A percentile compares a stretch with the other conserved stretches of the same genome.
Conservation (phyloP, 768 basidiomycete genomes). For the Rossbeevera mucosa region DNA sequence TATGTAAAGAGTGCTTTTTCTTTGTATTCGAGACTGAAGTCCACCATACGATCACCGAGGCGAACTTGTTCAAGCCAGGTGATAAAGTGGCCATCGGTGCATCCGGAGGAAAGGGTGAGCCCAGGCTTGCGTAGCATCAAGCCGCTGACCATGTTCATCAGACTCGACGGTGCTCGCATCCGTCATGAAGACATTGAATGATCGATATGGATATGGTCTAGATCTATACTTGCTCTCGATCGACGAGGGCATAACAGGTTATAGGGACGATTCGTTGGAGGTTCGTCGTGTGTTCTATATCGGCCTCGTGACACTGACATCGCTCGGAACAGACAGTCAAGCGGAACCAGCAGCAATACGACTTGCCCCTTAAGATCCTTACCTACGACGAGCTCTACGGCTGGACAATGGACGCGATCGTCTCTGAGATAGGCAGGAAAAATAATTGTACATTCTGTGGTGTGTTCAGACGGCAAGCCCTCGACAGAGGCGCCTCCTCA, state of each 20-base stretch:
- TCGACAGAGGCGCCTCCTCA: constrained; percentile 89
- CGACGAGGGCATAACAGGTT: constrained; percentile 98
- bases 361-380: constrained; percentile 92
- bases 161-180: constrained; percentile 98
- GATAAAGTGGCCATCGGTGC: constrained; percentile 97
- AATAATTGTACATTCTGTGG: constrained; percentile 99
- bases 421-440: constrained; percentile 91
- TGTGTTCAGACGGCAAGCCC: constrained; percentile 92
- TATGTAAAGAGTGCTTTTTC: constrained; percentile 96
- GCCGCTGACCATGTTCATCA: constrained; percentile 29
- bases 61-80: constrained; percentile 79
- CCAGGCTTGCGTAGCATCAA: background rate
- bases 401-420: constrained; percentile 98
- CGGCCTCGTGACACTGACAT: background rate
- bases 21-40: constrained; percentile 97
- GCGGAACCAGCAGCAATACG: constrained; percentile 92
- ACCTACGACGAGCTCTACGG: constrained; percentile 96
- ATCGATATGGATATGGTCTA: constrained; percentile 89
- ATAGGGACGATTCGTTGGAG: constrained; percentile 95
- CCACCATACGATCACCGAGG: constrained; percentile 88
- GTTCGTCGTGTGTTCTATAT: constrained; percentile 37
- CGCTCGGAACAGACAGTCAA: constrained; percentile 76
- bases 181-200: constrained; percentile 94
- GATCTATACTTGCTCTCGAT: constrained; percentile 91
- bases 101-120: constrained; percentile 92